A percentile compares a stretch with the other conserved stretches of the same genome.
Evolutionary conservation across 257 asterid species (phyloP).

Genomic region (Handroanthus guayacan): DNA sequence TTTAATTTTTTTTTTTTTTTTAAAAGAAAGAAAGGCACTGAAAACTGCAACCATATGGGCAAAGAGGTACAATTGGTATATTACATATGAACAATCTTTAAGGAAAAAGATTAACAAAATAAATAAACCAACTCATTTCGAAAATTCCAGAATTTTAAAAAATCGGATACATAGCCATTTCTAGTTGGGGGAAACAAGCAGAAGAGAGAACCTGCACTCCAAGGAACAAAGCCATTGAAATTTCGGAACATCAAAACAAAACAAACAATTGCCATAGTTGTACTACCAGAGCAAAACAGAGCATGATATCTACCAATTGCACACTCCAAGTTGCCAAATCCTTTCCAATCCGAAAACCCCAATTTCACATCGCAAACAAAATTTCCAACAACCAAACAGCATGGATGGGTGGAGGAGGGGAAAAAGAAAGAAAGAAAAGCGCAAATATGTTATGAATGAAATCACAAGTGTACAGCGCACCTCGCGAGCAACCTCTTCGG

Average conservation of each 20-base stretch:
- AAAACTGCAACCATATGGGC: conserved; percentile 5
- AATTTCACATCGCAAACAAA: neutral
- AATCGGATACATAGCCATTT: neutral
- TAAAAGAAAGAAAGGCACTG: neutral
- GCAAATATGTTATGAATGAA: neutral
- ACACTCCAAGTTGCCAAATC: conserved; percentile 9
- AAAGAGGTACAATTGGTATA: neutral
- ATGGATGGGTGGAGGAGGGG: neutral
- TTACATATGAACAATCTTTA: neutral
- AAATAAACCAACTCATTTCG: neutral
- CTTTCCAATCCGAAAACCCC: conserved; percentile 15
- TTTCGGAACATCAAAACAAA: neutral
- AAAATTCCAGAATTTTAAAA: neutral
- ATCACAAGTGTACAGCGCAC: conserved; percentile 36
- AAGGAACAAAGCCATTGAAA: neutral
- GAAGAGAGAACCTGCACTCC: neutral
- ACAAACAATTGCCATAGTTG: neutral
- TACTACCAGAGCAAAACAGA: neutral
- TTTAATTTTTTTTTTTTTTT: too few relatives aligned
- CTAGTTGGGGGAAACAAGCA: neutral
- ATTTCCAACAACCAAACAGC: neutral
- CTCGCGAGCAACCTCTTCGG: conserved; percentile 92
- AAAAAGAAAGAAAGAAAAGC: too few relatives aligned
- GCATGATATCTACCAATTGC: conserved; percentile 1
- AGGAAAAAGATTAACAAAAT: neutral